Conservation (phyloP, 1,139 yeast species). For the Candida albicans region DNA sequence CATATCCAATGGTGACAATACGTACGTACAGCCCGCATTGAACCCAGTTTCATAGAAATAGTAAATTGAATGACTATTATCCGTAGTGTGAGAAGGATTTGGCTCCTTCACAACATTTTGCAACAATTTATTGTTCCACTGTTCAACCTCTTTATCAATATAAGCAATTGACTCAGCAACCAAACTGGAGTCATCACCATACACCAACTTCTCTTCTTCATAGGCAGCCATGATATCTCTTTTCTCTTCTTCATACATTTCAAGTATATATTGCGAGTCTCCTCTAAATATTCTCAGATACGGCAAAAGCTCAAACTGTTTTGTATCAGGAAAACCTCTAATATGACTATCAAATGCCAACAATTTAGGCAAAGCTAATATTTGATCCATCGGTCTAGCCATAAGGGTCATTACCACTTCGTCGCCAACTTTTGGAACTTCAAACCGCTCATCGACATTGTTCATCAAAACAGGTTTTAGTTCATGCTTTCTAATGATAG, state of each 20-base stretch:
- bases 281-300: conserved; percentile 65
- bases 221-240: conserved; percentile 44
- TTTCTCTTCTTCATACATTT: conserved; percentile 60
- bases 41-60: conserved; percentile 70
- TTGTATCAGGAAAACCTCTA: conserved; percentile 15
- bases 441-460: conserved; percentile 55
- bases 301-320: conserved; percentile 25
- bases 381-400: conserved; percentile 62
- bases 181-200: conserved; percentile 56
- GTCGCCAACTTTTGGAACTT: conserved; percentile 59
- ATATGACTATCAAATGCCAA: conserved; percentile 28
- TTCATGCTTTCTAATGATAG: conserved; percentile 57
- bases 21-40: conserved; percentile 62
- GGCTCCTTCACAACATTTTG: neutral
- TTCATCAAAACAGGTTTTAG: conserved; percentile 70
- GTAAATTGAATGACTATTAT: conserved; percentile 9
- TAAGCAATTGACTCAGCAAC: conserved; percentile 56
- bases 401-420: conserved; percentile 67
- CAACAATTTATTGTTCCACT: conserved; percentile 28
- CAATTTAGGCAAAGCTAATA: conserved; percentile 63
- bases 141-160: conserved; percentile 48
- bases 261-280: conserved; percentile 50
- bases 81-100: neutral
- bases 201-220: conserved; percentile 58
- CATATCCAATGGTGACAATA: conserved; percentile 76